Base-by-base conservation (phyloP, 768 basidiomycete species). In the Gautieria morchelliformis region DNA sequence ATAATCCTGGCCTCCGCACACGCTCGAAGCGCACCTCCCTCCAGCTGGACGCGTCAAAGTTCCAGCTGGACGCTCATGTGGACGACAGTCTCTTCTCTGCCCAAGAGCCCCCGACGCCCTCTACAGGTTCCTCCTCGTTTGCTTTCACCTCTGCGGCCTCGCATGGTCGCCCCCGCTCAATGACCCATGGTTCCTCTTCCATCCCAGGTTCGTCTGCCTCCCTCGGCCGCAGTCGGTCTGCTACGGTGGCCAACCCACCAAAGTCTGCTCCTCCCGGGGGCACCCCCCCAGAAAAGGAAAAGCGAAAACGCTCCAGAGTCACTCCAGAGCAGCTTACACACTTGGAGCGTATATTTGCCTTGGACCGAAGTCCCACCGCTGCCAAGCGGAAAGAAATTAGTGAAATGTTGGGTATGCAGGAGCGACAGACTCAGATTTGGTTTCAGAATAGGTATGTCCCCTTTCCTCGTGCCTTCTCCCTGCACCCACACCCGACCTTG, bases 351-450 rank as follows among this genome's bases (percentile, higher is more conserved):
- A 80, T 83, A 63, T 92, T 91, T 66, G 68, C 79, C 12, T 64
- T 70, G 51, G 87, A 90, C 66, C 76, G 83, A 44, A 86, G 82
- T 65, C 89, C 89, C 10, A 85, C 85, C 3, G 83, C 85, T 2
- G 76, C 78, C 11, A 77, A 82, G 50, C 75, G 89, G 44, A 80
- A 81, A 54, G 88, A 89, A 63, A 88, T 92, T 53, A 82, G 85
- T 58, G 78, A 83, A 24, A 68, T 80, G 56, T 74, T 92, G 5
- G 86, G 87, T 15, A 89, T 92, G 85, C 80, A 86, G 52, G 89
- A 91, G 70, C 82, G 88, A 39, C 89, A 91, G 73, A 89, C 87
- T 0, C 89, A 91, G 69, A 86, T 92, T 48, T 91, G 89, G 89
- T 92, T 90, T 64, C 89, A 92, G 67, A 91, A 92, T 66, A 75